Percentiles rank a stretch among this genome's conserved stretches.
phyloP scores from a whole-genome alignment of 176 grass and related monocot species.

The Dactylis glomerata region DNA sequence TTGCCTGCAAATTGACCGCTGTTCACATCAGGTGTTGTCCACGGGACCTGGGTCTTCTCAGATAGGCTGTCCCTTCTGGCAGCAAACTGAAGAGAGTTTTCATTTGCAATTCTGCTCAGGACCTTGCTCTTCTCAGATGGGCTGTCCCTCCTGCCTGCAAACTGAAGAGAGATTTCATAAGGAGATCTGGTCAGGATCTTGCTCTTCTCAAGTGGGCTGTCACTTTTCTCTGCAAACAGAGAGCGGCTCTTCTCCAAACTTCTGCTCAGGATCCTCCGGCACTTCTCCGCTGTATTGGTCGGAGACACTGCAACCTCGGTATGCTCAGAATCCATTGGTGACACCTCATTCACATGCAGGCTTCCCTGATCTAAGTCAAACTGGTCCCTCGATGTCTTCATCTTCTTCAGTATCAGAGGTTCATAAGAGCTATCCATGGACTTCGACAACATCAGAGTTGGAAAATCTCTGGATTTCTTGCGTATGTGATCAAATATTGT shows the following conservation, averaged over 20 bases:
- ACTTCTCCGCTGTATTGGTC: slow-evolving; percentile 38
- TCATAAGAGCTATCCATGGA: slow-evolving; percentile 73
- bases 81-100: neutral
- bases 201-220: slow-evolving; percentile 31
- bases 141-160: neutral
- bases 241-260: slow-evolving; percentile 16
- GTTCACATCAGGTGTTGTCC: neutral
- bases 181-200: slow-evolving; percentile 13
- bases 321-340: slow-evolving; percentile 34
- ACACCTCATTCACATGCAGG: slow-evolving; percentile 15
- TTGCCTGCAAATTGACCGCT: neutral
- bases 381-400: slow-evolving; percentile 37
- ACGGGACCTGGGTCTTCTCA: neutral
- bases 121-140: slow-evolving; percentile 25
- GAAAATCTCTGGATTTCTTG: slow-evolving; percentile 78
- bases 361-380: slow-evolving; percentile 34
- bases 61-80: neutral
- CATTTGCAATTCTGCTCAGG: slow-evolving; percentile 17
- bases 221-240: slow-evolving; percentile 19
- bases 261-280: slow-evolving; percentile 16
- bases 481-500: slow-evolving; percentile 87
- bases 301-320: slow-evolving; percentile 25
- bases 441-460: slow-evolving; percentile 49
- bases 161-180: slow-evolving; percentile 10
- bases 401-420: slow-evolving; percentile 63